Percentiles rank a stretch among this genome's conserved stretches.
Conservation (phyloP, 2,329 filamentous ascomycete genomes). For the Meredithiella fracta region DNA sequence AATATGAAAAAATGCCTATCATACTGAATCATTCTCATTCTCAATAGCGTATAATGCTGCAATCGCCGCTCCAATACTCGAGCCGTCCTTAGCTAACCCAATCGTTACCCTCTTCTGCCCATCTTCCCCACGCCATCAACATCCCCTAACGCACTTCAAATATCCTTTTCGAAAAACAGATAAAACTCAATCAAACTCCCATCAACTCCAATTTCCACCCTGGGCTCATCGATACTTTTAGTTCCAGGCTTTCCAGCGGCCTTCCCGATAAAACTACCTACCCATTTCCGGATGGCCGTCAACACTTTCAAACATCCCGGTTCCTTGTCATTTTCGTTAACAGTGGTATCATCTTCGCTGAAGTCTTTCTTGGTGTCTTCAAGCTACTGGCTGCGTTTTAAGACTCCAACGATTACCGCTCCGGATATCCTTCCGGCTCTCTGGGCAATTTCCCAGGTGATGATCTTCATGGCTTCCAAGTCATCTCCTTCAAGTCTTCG, state of each 20-base stretch:
- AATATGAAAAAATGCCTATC: not conserved
- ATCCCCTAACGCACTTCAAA: conserved; percentile 46
- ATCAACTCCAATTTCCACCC: conserved; percentile 52
- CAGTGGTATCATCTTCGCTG: no score
- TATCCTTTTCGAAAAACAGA: conserved; percentile 48
- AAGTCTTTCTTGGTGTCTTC: no score
- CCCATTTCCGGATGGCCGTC: no score
- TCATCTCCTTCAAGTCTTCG: not conserved
- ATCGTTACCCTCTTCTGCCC: conserved; percentile 52
- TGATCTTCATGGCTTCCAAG: conserved; percentile 18
- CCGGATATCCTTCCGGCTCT: conserved; percentile 17
- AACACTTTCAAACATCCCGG: no score
- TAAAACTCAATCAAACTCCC: conserved; percentile 59
- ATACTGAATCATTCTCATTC: not conserved
- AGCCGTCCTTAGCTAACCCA: conserved; percentile 57
- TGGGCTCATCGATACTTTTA: conserved; percentile 22
- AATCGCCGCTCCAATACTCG: conserved; percentile 53
- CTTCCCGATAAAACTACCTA: no score
- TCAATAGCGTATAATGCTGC: conserved; percentile 33
- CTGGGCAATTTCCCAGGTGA: conserved; percentile 26
- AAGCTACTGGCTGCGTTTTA: conserved; percentile 13
- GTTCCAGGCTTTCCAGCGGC: no score
- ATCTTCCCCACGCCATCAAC: conserved; percentile 37
- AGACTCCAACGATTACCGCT: conserved; percentile 17
- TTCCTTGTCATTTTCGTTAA: no score